Evolutionary conservation across 176 grass and related monocot genomes (phyloP).

Genomic region (Panicum miliaceum): DNA sequence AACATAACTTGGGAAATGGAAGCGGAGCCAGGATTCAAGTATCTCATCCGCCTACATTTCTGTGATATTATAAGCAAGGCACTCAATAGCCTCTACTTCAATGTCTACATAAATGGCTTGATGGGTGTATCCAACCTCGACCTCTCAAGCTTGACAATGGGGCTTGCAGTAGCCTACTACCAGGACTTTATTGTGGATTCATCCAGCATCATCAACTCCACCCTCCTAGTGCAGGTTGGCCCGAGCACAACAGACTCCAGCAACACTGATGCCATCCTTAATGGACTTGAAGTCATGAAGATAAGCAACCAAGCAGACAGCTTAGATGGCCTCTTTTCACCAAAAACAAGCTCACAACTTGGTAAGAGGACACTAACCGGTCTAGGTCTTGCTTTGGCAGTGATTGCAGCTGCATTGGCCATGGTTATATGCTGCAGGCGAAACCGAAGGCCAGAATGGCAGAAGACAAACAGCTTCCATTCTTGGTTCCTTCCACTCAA

Average conservation of each 20-base stretch:
- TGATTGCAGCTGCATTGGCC: constrained; percentile 51
- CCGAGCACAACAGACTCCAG: constrained; percentile 46
- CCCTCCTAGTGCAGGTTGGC: constrained; percentile 78
- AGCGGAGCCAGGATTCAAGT: constrained; percentile 76
- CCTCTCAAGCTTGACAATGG: constrained; percentile 75
- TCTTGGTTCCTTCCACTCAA: constrained; percentile 91
- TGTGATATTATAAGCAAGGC: constrained; percentile 89
- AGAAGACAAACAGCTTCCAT: constrained; percentile 79
- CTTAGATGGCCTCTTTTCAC: constrained; percentile 76
- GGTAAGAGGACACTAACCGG: constrained; percentile 55
- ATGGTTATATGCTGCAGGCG: constrained; percentile 57
- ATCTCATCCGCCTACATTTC: constrained; percentile 82
- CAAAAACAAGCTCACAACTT: constrained; percentile 45
- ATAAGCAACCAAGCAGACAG: constrained; percentile 86
- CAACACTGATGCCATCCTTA: constrained; percentile 77
- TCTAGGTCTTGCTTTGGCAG: constrained; percentile 61
- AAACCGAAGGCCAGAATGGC: constrained; percentile 57
- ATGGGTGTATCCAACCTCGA: constrained; percentile 72
- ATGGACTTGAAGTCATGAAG: constrained; percentile 94
- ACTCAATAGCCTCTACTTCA: constrained; percentile 86
- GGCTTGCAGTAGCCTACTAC: constrained; percentile 84
- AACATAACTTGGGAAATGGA: constrained; percentile 84
- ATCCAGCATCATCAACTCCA: constrained; percentile 74
- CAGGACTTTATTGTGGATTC: constrained; percentile 77
- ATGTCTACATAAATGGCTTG: constrained; percentile 83